Percentiles rank a stretch among this genome's conserved stretches.
These are phyloP conservation scores for Musa itinerans DNA, from an alignment of 176 grass and related monocot species.

Conservation along the genomic window DNA sequence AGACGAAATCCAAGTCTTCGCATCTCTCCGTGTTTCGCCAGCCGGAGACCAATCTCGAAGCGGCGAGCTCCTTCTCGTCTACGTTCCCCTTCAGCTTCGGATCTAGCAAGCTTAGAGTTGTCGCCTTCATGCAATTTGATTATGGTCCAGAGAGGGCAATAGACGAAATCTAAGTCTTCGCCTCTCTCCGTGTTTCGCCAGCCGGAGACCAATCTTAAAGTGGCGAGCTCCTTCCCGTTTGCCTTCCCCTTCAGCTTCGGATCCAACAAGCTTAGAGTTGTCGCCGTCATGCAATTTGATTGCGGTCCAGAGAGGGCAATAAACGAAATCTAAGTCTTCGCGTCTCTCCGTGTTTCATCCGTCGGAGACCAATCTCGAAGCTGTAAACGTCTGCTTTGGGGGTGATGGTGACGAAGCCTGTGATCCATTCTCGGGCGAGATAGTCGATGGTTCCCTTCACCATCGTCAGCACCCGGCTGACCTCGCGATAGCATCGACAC, in stretches of 20 bases:
- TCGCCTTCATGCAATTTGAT: no score
- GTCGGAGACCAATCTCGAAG: slow-evolving; percentile 31
- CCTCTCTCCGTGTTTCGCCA: no score
- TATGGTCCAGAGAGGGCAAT: no score
- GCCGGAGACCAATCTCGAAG: slow-evolving; percentile 27
- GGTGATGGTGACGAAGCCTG: slow-evolving; percentile 21
- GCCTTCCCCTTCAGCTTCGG: no score
- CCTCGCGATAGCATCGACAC: neutral
- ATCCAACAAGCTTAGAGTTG: slow-evolving; percentile 18
- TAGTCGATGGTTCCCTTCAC: slow-evolving; percentile 34
- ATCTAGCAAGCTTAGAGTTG: no score
- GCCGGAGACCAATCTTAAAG: no score
- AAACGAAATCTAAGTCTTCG: neutral
- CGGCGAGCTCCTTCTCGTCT: no score
- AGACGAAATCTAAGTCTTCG: no score
- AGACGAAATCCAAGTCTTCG: neutral
- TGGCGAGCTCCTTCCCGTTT: no score
- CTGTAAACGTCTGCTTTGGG: slow-evolving; percentile 32
- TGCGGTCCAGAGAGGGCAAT: slow-evolving; percentile 11
- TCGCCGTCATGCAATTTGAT: slow-evolving; percentile 26
- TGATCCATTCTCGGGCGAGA: slow-evolving; percentile 36
- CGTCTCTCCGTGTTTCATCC: slow-evolving; percentile 11
- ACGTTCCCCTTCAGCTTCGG: no score
- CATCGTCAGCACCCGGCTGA: slow-evolving; percentile 24
- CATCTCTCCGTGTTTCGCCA: slow-evolving; percentile 9